Evolutionary conservation across 257 asterid genomes (phyloP).

Genomic region (Rhazya stricta): DNA sequence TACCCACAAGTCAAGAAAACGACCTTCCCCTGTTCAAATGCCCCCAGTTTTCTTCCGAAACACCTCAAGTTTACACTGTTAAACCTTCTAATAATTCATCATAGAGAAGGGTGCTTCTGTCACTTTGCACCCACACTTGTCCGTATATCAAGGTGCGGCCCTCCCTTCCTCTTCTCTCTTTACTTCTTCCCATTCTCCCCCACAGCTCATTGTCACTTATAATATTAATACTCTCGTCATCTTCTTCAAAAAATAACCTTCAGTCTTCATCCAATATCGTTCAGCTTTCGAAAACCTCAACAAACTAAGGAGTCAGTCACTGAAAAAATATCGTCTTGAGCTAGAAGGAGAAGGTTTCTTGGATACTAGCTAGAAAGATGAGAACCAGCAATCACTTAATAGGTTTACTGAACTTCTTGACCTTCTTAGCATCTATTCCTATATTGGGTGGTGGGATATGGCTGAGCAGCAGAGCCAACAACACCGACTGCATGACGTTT

Average conservation of each 20-base stretch:
- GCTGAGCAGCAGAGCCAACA: slow-evolving; percentile 83
- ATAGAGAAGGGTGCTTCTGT: slow-evolving; percentile 3
- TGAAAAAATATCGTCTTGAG: not conserved
- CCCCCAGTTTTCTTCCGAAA: not conserved
- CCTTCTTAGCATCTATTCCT: slow-evolving; percentile 67
- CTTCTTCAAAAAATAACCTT: not conserved
- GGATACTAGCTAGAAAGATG: slow-evolving; percentile 25
- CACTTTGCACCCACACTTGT: not conserved
- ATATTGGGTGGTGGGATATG: slow-evolving; percentile 81
- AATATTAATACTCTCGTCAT: not conserved
- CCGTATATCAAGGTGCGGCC: slow-evolving; percentile 4
- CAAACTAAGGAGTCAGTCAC: not conserved
- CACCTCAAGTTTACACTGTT: not conserved
- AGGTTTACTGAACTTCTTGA: slow-evolving; percentile 54
- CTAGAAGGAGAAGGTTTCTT: not conserved
- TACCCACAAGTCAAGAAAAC: slow-evolving; percentile 7
- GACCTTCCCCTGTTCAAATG: not conserved
- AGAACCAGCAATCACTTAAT: slow-evolving; percentile 61
- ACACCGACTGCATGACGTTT: slow-evolving; percentile 74
- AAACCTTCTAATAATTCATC: not conserved
- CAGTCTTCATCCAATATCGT: not conserved
- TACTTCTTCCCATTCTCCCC: not conserved
- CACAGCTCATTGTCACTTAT: not conserved
- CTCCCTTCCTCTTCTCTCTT: not conserved
- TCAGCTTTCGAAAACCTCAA: not conserved